Conservation (phyloP, 2,329 filamentous ascomycete species). For the Exophiala phaeomuriformis region DNA sequence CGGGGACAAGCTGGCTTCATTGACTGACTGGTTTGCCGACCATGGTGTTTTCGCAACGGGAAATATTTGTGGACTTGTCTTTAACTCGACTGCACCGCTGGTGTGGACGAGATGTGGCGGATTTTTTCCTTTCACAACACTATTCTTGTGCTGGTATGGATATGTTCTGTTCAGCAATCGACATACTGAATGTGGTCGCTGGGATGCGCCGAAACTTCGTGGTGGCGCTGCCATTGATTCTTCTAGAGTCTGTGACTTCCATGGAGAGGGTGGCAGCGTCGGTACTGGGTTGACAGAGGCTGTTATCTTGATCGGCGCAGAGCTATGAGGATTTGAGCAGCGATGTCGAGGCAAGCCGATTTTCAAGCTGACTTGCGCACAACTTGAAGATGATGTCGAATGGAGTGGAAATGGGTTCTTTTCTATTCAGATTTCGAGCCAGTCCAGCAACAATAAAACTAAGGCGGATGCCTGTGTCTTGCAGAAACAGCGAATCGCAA, state of each 20-base stretch:
- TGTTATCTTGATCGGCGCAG: neutral
- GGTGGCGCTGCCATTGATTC: neutral
- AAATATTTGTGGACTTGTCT: neutral
- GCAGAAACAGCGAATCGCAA: no score
- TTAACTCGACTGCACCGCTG: neutral
- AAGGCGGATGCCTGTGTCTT: no score
- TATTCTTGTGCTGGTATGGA: neutral
- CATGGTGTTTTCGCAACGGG: slow-evolving; percentile 1
- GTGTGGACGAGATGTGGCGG: neutral
- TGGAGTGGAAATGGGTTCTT: neutral
- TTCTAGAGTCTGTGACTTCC: neutral
- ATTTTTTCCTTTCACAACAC: neutral
- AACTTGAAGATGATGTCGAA: neutral
- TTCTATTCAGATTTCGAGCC: no score
- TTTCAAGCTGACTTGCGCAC: no score
- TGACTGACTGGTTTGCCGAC: slow-evolving; percentile 8
- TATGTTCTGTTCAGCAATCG: neutral
- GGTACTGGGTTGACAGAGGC: no score
- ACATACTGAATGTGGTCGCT: neutral
- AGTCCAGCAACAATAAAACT: no score
- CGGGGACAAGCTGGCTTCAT: slow-evolving; percentile 1
- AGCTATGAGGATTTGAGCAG: neutral
- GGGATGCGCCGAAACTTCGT: neutral
- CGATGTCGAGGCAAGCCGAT: no score
- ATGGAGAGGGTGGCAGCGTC: neutral